Evolutionary conservation across 352 stramenopile genomes (phyloP).

Genomic region (Phytophthora hibernalis): DNA sequence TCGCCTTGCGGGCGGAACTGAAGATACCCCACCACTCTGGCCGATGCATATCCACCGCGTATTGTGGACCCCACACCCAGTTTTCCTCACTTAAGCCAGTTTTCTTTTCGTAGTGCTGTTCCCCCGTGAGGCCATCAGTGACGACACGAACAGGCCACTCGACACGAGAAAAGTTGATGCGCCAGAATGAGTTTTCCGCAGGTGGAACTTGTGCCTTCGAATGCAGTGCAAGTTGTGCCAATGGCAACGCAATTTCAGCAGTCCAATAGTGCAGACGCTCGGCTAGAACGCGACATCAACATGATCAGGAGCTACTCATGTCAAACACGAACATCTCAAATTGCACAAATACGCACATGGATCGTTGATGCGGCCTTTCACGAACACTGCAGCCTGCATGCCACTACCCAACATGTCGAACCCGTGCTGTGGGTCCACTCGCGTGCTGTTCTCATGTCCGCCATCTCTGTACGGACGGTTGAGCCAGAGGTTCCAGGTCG

Average conservation of each 20-base stretch:
- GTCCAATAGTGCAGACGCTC: conserved; percentile 80
- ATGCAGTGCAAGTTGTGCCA: conserved; percentile 58
- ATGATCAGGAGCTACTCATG: not conserved
- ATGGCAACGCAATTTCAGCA: conserved; percentile 80
- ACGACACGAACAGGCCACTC: conserved; percentile 68
- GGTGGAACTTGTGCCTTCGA: conserved; percentile 51
- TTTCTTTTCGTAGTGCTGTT: conserved; percentile 62
- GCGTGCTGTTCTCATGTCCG: conserved; percentile 84
- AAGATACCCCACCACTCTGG: conserved; percentile 91
- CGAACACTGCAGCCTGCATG: conserved; percentile 55
- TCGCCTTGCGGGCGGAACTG: conserved; percentile 60
- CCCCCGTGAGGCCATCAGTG: conserved; percentile 13
- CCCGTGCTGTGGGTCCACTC: conserved; percentile 64
- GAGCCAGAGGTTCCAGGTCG: conserved; percentile 90
- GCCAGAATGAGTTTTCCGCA: conserved; percentile 52
- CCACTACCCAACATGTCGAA: conserved; percentile 74
- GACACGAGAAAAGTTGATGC: conserved; percentile 92
- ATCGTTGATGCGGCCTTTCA: conserved; percentile 73
- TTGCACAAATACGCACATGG: conserved; percentile 34
- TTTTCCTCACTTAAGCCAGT: conserved; percentile 64
- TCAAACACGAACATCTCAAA: not conserved
- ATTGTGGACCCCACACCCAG: conserved; percentile 91
- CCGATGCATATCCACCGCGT: conserved; percentile 87
- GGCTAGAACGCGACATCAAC: conserved; percentile 13
- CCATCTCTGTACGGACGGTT: conserved; percentile 87